Percentiles rank a stretch among this genome's conserved stretches.
phyloP scores from a whole-genome alignment of 257 asterid genomes.

The Penstemon newberryi region DNA sequence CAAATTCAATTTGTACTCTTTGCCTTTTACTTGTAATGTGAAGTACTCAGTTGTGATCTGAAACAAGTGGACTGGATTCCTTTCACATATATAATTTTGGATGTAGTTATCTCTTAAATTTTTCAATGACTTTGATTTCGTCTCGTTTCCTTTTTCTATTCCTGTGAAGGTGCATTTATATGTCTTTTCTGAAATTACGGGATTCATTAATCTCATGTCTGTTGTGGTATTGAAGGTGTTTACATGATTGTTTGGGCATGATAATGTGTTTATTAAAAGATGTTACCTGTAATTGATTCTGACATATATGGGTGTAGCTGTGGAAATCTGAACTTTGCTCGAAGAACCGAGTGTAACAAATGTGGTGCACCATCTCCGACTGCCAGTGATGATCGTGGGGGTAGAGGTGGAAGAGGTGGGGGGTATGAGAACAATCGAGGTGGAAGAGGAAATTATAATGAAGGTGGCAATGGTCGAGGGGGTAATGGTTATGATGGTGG shows the following conservation, averaged over 20 bases:
- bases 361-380: constrained; percentile 92
- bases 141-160: background rate
- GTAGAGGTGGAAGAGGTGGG: constrained; percentile 59
- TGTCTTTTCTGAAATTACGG: background rate
- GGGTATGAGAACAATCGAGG: constrained; percentile 46
- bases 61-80: background rate
- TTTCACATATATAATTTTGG: constrained; percentile 1
- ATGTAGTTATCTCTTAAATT: background rate
- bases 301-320: constrained; percentile 73
- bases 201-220: background rate
- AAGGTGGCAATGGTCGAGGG: constrained; percentile 58
- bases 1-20: no score
- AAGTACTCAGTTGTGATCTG: no score
- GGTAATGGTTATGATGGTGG: constrained; percentile 53
- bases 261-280: constrained; percentile 2
- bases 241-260: constrained; percentile 5
- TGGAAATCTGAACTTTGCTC: constrained; percentile 98
- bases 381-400: constrained; percentile 82
- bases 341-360: constrained; percentile 95
- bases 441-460: constrained; percentile 55
- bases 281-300: constrained; percentile 43
- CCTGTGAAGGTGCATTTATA: background rate
- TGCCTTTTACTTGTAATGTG: no score
- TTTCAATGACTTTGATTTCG: background rate
- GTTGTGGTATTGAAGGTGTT: background rate